Conservation (phyloP, 148 eudicot genomes). For the Beta vulgaris region DNA sequence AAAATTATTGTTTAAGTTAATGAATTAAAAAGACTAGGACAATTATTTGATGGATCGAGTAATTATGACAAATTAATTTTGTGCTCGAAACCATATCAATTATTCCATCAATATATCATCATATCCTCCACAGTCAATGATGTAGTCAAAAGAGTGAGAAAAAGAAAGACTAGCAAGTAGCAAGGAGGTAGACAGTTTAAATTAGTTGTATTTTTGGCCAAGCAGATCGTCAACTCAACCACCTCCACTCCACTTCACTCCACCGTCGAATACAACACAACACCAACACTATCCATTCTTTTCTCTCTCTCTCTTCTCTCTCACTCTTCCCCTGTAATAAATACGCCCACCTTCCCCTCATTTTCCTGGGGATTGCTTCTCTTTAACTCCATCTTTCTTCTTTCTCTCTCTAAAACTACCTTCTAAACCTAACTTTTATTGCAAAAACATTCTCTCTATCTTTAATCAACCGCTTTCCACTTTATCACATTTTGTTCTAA, state of each 20-base stretch:
- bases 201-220: background rate
- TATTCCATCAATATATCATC: too few relatives aligned
- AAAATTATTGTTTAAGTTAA: too few relatives aligned
- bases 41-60: too few relatives aligned
- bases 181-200: too few relatives aligned
- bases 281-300: background rate
- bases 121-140: too few relatives aligned
- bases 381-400: constrained; percentile 23
- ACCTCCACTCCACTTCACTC: background rate
- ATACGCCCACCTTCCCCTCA: constrained; percentile 18
- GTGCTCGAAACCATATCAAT: too few relatives aligned
- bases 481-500: background rate
- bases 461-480: background rate
- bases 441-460: constrained; percentile 17
- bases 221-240: background rate
- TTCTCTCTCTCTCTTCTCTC: background rate
- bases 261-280: constrained; percentile 10
- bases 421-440: constrained; percentile 7
- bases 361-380: constrained; percentile 30
- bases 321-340: constrained; percentile 7
- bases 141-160: too few relatives aligned
- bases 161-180: too few relatives aligned
- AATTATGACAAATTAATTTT: too few relatives aligned
- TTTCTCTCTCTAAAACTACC: constrained; percentile 10
- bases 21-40: too few relatives aligned